Evolutionary conservation across 176 grass and related monocot species (phyloP).

Genomic region (Avena insularis): DNA sequence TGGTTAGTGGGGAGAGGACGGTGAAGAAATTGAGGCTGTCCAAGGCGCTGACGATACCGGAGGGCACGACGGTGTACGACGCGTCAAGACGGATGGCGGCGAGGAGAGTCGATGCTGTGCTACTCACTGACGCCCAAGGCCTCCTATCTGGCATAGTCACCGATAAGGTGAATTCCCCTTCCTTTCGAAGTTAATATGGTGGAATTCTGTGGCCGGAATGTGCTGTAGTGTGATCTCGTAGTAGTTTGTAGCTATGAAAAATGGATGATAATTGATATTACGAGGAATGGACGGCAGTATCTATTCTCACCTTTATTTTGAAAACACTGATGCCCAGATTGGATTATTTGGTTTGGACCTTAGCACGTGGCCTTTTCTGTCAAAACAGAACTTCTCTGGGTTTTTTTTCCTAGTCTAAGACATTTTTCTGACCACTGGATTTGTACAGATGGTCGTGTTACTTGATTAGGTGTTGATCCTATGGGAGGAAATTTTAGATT

Average conservation of each 20-base stretch:
- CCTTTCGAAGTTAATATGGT: background rate
- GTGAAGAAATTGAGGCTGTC: conserved; percentile 96
- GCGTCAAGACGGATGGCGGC: conserved; percentile 91
- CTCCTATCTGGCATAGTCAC: conserved; percentile 99
- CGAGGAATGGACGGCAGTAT: conserved; percentile 25
- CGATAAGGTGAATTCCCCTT: conserved; percentile 65
- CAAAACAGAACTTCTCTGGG: background rate
- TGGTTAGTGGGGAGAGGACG: conserved; percentile 77
- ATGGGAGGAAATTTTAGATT: background rate
- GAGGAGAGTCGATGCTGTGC: conserved; percentile 78
- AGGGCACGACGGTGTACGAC: conserved; percentile 86
- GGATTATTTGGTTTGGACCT: conserved; percentile 45
- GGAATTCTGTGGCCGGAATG: conserved; percentile 3
- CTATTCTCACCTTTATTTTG: conserved; percentile 25
- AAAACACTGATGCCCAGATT: conserved; percentile 11
- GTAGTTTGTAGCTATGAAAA: background rate
- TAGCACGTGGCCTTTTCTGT: conserved; percentile 45
- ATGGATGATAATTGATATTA: conserved; percentile 23
- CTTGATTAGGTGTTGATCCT: background rate
- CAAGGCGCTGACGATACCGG: conserved; percentile 92
- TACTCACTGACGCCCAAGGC: conserved; percentile 85
- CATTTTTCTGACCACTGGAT: background rate
- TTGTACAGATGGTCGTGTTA: background rate
- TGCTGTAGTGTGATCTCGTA: conserved; percentile 16
- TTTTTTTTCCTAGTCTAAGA: background rate